Evolutionary conservation across 371 early-diverging fungal genomes (phyloP), one percentile per base, ranked within the genome.

Genomic region (Actinomortierella wolfii): DNA sequence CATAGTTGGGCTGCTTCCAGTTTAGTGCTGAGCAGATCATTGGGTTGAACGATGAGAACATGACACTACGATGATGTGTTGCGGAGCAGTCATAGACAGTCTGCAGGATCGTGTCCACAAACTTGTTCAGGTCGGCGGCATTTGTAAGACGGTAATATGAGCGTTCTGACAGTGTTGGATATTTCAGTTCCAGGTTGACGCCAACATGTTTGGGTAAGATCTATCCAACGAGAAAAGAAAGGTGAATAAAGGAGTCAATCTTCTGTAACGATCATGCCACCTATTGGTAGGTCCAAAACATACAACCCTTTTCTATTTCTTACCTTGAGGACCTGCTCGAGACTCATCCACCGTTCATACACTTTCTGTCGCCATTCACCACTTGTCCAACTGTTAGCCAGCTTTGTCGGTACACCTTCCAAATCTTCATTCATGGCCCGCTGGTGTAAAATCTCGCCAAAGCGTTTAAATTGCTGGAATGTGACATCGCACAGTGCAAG

Each of bases 1-100:
- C 92, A 76, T 92, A 97, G 75, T 97, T 96, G 39, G 97, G 97
- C 68, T 97, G 98, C 77, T 97, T 97, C 97, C 96, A 96, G 77
- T 94, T 97, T 49, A 96, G 77, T 6, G 94, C 90, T 41, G 92
- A 92, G 79, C 98, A 97, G 7, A 95, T 88, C 17, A 86, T 79
- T 15, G 96, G 94, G 71, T 94, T 94, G 78, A 93, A 92, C 0
- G 94, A 93, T 13, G 91, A 89, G 69, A 96, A 95, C 75, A 97
- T 85, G 34, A 91, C 80, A 50, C 80, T 83, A 45, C 89, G 86
- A 48, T 79, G 83, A 28, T 59, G 62, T 23, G 54, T 52, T 14
- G 68, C 57, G 17, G 80, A 80, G 54, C 84, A 79, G 56, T 84
- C 83, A 65, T 96, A 96, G 3, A 94, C 92, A 2, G 82, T 85